Conservation (phyloP, 139 green algal genomes). For the Eudorina sp. region DNA sequence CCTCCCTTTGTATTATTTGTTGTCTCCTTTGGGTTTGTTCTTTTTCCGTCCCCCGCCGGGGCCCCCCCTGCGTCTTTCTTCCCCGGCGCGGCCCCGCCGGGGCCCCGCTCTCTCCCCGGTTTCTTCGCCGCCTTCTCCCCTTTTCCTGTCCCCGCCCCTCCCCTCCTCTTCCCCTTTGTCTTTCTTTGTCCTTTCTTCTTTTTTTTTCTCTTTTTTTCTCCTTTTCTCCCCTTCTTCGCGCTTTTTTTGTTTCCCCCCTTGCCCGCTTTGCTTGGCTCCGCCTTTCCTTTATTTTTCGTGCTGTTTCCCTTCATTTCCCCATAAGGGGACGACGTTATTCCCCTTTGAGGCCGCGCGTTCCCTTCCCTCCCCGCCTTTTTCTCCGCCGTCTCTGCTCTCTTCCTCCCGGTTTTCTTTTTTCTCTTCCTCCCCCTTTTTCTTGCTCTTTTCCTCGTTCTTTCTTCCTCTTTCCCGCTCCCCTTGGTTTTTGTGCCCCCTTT, state of each 20-base stretch:
- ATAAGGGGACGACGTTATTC: no score
- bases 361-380: no score
- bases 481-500: background rate
- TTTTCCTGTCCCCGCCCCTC: background rate
- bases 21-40: background rate
- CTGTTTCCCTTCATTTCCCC: background rate
- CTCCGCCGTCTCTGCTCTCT: no score
- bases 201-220: background rate
- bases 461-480: background rate
- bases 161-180: background rate
- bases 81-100: no score
- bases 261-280: no score
- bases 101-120: background rate
- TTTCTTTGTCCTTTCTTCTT: background rate
- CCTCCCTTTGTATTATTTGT: background rate
- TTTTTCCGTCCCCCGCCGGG: background rate
- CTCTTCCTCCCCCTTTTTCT: background rate
- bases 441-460: background rate
- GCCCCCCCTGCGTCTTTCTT: no score
- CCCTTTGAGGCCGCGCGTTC: no score
- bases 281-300: background rate
- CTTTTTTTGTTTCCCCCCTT: background rate
- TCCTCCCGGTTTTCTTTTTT: background rate
- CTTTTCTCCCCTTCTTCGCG: background rate
- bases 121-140: background rate